Evolutionary conservation across 306 rosid species (phyloP), one percentile per base, ranked within the genome.

Genomic region (Alnus glutinosa): DNA sequence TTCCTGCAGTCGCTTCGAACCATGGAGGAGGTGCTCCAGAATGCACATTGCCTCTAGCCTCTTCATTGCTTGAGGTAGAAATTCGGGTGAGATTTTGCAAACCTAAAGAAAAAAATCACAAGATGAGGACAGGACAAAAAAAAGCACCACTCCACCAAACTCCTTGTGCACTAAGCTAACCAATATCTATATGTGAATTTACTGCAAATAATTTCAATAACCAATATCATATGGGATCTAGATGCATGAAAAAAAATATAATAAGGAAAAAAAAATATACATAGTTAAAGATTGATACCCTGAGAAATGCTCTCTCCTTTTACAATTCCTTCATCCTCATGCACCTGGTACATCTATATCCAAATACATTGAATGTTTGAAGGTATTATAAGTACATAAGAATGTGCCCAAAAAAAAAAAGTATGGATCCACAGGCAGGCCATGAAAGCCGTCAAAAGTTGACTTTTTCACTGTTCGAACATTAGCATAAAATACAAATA

Each of bases 21-120:
- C 98, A 95, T 46, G 96, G 98, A 75, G 98, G 94, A 70, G 87
- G 87, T 74, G 91, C 95, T 84, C 92, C 98, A 46, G 93, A 78
- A 82, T 88, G 89, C 84, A 89, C 90, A 83, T 88, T 91, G 76
- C 88, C 91, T 59, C 81, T 83, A 64, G 86, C 63, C 73, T 72
- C 91, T 74, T 86, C 84, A 71, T 82, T 13, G 59, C 63, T 75
- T 79, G 28, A 69, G n/a, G 69, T 66, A 74, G 85, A 71, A 71
- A 91, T 86, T 70, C 52, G 87, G 47, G 86, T 75, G 71, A 91
- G 86, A 82, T 66, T 72, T 76, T 79, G 90, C 74, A 89, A 54
- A 80, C 90, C 98, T 89, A 89, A 80, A 84, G 76, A 76, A 88
- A 54, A 75, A 80, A 72, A 70, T 59, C 77, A 70, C 79, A 80